Conservation (phyloP, 2,329 filamentous ascomycete genomes). For the Diaporthe citriasiana region DNA sequence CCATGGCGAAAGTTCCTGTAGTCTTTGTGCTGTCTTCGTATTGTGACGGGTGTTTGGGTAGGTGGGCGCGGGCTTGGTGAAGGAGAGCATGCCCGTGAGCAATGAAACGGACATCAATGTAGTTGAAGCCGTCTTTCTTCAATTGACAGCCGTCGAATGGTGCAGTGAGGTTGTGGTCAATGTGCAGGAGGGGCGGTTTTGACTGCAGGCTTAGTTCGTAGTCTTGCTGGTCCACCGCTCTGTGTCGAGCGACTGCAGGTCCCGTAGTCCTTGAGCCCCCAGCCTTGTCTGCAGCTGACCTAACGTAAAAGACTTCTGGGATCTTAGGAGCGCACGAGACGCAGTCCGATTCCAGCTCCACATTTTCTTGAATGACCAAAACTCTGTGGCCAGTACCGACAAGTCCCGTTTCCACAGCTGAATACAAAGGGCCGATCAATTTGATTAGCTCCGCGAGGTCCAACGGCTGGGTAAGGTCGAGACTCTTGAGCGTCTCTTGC, state of each 20-base stretch:
- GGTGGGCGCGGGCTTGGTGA: slow-evolving; percentile 38
- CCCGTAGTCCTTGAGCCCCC: neutral
- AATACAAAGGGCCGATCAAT: slow-evolving; percentile 35
- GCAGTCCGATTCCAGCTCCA: slow-evolving; percentile 21
- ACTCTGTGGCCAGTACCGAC: slow-evolving; percentile 4
- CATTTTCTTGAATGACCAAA: slow-evolving; percentile 12
- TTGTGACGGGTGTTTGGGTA: slow-evolving; percentile 30
- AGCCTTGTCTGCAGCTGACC: neutral
- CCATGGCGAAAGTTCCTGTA: slow-evolving; percentile 32
- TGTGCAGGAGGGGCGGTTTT: slow-evolving; percentile 27
- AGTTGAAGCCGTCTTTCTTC: slow-evolving; percentile 4
- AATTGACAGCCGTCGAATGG: neutral
- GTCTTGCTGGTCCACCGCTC: slow-evolving; percentile 9
- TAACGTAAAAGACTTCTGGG: slow-evolving; percentile 25
- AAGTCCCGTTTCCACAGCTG: slow-evolving; percentile 36
- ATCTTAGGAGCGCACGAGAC: slow-evolving; percentile 18
- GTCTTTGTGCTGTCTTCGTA: slow-evolving; percentile 2
- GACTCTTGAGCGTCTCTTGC: slow-evolving; percentile 25
- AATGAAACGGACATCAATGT: slow-evolving; percentile 37
- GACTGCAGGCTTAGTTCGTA: slow-evolving; percentile 7
- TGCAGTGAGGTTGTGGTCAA: slow-evolving; percentile 34
- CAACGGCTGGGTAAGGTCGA: slow-evolving; percentile 38
- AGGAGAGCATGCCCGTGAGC: slow-evolving; percentile 36
- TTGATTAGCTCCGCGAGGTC: slow-evolving; percentile 39
- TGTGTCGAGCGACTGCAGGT: slow-evolving; percentile 26